phyloP scores from a whole-genome alignment of 2,329 filamentous ascomycete species.

The Helotiales sp. region DNA sequence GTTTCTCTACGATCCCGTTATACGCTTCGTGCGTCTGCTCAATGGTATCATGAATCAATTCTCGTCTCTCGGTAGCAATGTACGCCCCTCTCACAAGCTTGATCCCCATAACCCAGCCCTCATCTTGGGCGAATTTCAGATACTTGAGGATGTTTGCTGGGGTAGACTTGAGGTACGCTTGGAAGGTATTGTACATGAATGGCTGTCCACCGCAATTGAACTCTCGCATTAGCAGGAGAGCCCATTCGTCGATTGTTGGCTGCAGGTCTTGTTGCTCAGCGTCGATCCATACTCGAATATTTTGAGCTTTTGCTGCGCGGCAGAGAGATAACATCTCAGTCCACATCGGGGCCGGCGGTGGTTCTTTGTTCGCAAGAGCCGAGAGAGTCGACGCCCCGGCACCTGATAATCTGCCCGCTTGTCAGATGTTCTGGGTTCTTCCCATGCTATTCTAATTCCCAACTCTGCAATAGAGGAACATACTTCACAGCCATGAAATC shows the following conservation, averaged over 20 bases:
- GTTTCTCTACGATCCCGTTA: constrained; percentile 56
- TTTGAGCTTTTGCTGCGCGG: constrained; percentile 31
- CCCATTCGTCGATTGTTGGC: constrained; percentile 56
- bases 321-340: constrained; percentile 46
- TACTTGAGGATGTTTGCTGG: constrained; percentile 51
- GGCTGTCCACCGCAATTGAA: constrained; percentile 52
- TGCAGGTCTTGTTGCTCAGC: constrained; percentile 60
- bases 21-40: constrained; percentile 56
- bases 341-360: constrained; percentile 50
- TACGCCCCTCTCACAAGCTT: constrained; percentile 61
- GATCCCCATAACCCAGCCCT: constrained; percentile 56
- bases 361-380: constrained; percentile 46
- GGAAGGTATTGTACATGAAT: constrained; percentile 56
- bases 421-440: not conserved
- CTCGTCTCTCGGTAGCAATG: constrained; percentile 53
- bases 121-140: constrained; percentile 49
- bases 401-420: constrained; percentile 50
- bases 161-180: constrained; percentile 57
- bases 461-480: constrained; percentile 23
- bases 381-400: constrained; percentile 51
- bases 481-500: constrained; percentile 59
- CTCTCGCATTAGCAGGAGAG: constrained; percentile 56
- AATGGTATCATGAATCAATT: constrained; percentile 52
- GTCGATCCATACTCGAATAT: constrained; percentile 55
- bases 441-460: too few species aligned